A percentile compares a stretch with the other conserved stretches of the same genome.
These are phyloP conservation scores for Triticum timopheevii DNA, from an alignment of 176 grass and related monocot genomes.

Conservation along the genomic window DNA sequence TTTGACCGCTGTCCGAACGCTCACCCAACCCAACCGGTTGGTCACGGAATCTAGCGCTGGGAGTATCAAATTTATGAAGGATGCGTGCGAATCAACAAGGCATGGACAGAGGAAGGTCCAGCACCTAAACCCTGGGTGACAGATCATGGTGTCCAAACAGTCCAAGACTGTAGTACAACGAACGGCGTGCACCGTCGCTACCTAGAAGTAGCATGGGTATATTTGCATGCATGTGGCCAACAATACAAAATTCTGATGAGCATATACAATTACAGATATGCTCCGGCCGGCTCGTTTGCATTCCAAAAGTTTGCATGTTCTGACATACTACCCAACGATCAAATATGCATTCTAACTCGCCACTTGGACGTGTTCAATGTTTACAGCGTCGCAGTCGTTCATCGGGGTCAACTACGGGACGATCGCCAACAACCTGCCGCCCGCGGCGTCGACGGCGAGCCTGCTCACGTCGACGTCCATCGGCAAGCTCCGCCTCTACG, in stretches of 20 bases:
- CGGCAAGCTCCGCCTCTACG: constrained; percentile 78
- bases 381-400: constrained; percentile 64
- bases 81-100: neutral
- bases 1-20: neutral
- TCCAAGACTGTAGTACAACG: constrained; percentile 11
- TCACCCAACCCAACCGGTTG: constrained; percentile 21
- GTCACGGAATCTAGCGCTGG: constrained; percentile 28
- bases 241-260: neutral
- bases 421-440: constrained; percentile 79
- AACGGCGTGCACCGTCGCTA: constrained; percentile 1
- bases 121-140: neutral
- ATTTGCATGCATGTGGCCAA: constrained; percentile 14
- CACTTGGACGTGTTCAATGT: neutral
- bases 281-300: too few species aligned
- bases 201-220: neutral
- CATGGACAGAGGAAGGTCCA: neutral
- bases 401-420: constrained; percentile 91
- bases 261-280: neutral
- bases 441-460: constrained; percentile 54
- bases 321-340: too few species aligned
- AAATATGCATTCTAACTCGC: neutral
- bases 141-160: neutral
- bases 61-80: constrained; percentile 9
- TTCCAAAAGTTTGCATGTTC: too few species aligned
- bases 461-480: constrained; percentile 73